Evolutionary conservation across 441 rosid species (phyloP), one percentile per base, ranked within the genome.

Genomic region (Flueggea neowawraea): DNA sequence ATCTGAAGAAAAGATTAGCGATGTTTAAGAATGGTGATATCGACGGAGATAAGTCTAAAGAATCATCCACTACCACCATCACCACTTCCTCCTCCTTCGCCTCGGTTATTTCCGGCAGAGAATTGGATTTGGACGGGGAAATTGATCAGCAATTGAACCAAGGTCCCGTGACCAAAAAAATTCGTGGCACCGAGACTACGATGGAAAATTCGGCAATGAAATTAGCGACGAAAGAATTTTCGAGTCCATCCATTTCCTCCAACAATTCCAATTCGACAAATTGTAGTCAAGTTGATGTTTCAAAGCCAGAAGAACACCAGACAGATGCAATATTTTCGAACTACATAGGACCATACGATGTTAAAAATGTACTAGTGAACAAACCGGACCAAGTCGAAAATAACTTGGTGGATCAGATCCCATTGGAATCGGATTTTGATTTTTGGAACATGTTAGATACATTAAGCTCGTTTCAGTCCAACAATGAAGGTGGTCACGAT

Each of bases 391-490:
- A 61, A 17, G 36, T 68, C 5, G 32, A 51, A 3, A 54, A 64
- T 6, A 61, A 36, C 0, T 14, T 32, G 6, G 15, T 74, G 3
- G 84, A 85, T 22, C 28, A 22, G 31, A 82, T 84, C 53, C 87
- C 91, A 0, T 80, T 83, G 9, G 96, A 84, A 62, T 59, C 77
- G 0, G 98, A 80, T 72, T 39, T 59, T 12, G 95, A 93, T 44
- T 83, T 90, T 39, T 93, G 98, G 97, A 72, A 77, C 66, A 78
- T 80, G 87, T 60, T 90, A 6, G 98, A 87, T 61, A 22, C 28
- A 22, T 22, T 22, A 22, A 22, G 28, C 28, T 22, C 28, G 28
- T 22, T 22, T 22, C 28, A 22, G 2, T 22, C 28, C 1, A 22
- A 22, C 28, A 22, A 22, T 22, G 28, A 22, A 22, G 68, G 12